Base-by-base conservation (phyloP, 345 rosid genomes). In the Acer yangbiense region DNA sequence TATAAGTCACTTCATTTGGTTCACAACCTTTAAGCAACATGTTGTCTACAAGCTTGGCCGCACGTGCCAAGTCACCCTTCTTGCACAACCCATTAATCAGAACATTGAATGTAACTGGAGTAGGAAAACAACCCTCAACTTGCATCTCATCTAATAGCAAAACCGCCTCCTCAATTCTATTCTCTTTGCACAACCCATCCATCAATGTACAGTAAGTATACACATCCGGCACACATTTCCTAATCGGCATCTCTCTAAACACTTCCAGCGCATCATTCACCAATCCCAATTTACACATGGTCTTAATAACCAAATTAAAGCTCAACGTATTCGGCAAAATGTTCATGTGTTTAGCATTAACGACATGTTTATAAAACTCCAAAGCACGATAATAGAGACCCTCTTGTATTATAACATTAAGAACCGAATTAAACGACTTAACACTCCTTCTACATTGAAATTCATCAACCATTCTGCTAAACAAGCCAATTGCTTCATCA, bases 91-190 rank as follows among this genome's bases (percentile, higher is more conserved):
- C 97, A 87, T 90, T 86, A 14, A 94, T 87, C 90, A 96, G 85
- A 54, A 91, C 94, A 76, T 96, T 94, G 71, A 90, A 94, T 0
- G 90, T 89, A 73, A 86, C 87, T 0, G 88, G 63, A 60, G 65
- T 88, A 2, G 98, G 99, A 70, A 90, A 88, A 78, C 95, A 88
- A 12, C 98, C 97, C 75, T 96, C 97, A 57, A 86, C 81, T 83
- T 96, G 98, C 99, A 96, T 96, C 86, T 96, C 99, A 54, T 94
- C 99, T 76, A 96, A 83, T 69, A 96, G 67, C 13, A 85, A 87
- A 81, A 94, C 89, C 0, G 98, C 99, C 85, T 96, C 99, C 71
- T 91, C 93, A 9, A 89, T 87, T 79, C 97, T 89, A 73, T 82
- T 87, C 72, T 80, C 91, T 84, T 90, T 96, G 82, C 97, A 92